Base-by-base conservation (phyloP, 2,329 filamentous ascomycete species). In the Colletotrichum tropicicola region DNA sequence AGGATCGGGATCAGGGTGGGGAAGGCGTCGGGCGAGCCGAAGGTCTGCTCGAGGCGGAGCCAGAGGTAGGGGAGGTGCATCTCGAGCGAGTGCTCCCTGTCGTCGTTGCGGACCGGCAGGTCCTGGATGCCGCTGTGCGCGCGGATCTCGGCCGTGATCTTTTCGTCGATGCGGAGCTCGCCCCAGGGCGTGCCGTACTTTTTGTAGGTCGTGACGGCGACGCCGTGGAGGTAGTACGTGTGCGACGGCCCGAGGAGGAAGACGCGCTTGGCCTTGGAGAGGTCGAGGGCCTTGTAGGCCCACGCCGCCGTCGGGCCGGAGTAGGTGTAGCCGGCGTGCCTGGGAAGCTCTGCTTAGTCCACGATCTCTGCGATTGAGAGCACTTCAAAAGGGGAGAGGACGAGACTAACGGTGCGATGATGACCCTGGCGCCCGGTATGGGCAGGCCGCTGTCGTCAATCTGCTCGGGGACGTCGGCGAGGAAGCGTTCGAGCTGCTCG, bases 41-140 rank as follows among this genome's bases (percentile, higher is more conserved):
- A 85, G 0, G 82, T 83, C 62, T 83, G 79, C 53, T 85, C 73
- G 3, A 89, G 84, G 56, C 92, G 88, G 74, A 94, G 94, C 83
- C 94, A 94, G 68, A 98, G 91, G 73, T 97, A 98, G 0, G 96
- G 95, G 8, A 98, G 84, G 71, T 99, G 96, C 91, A 99, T 97
- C 81, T 99, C 96, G 2, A 98, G 86, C 54, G 93, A 97, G 78
- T 99, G 96, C 78, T 99, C 96, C 5, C 87, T 85, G 67, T 93
- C 87, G 73, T 99, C 96, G 6, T 89, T 83, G 4, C 81, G 72
- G 17, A 77, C 78, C 2, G 86, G 87, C 82, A 98, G 96, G 55
- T 84, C 81, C 17, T 85, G 79, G 74, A 92, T 80, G n/a, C 80
- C 82, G 44, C 69, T 69, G 9, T 75, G 75, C 8, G 28, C 13